Evolutionary conservation across 2,329 filamentous ascomycete genomes (phyloP), one percentile per base, ranked within the genome.

Genomic region (Fusarium verrucosum): DNA sequence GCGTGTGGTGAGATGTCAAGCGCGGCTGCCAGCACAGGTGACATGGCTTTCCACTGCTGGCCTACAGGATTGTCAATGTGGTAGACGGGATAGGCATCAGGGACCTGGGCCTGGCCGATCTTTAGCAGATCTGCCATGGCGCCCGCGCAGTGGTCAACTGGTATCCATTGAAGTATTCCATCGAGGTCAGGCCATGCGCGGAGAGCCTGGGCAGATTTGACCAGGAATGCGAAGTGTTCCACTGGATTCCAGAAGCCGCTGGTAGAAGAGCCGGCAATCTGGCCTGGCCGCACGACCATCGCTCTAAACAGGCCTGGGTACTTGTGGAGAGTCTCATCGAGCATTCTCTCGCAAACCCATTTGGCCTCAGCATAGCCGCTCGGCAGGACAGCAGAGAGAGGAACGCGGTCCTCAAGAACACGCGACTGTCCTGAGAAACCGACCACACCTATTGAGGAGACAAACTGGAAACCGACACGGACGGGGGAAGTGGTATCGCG

Each of bases 211-310:
- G 80, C 78, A 0, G 80, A 82, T 69, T 85, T 85, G 47, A 84
- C 68, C 20, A 87, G 53, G 58, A 83, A 83, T 0, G 75, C 66
- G 13, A 86, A 72, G 58, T 86, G 82, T 65, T 87, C 83, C 25
- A 77, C 75, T 0, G 78, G 73, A 61, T 87, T 87, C 85, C 85
- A 87, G 65, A 80, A 81, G 1, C 84, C 84, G 50, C 73, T 84
- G 1, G 53, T 75, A 4, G 66, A 78, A 0, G 79, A 82, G 0
- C 85, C 85, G 2, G 84, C 76, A 36, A 87, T 82, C 68, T 87
- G 85, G 0, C 82, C 85, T 0, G 80, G 74, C 1, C 84, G 78
- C 0, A 82, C 78, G 1, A 70, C 71, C 75, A 79, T 81, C 1
- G 80, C 58, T 14, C 77, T 77, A 73, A 86, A 84, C 1, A 63